Base-by-base conservation (phyloP, 2,329 filamentous ascomycete genomes). In the Onygenales sp. region DNA sequence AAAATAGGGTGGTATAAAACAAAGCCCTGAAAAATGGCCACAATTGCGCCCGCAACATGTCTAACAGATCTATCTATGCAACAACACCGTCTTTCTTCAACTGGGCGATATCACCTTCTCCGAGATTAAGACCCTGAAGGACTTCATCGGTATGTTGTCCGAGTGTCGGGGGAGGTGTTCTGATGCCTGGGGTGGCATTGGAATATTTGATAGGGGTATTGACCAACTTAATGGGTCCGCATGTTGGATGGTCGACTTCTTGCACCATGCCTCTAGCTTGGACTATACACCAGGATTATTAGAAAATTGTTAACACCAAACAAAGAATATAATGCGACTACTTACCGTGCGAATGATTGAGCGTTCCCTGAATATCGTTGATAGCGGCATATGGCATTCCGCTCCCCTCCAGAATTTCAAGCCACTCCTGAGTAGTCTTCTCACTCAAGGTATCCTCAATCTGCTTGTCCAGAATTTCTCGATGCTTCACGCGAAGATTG, bases 131-230 rank as follows among this genome's bases (percentile, higher is more conserved):
- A 27, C 80, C 78, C 17, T 69, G 66, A 54, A 95, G 69, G 5
- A 95, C 78, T 67, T 93, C 87, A 59, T 89, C 77, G 0, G 90
- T 95, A 69, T 95, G 89, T 71, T 95, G 83, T 0, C 91, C 93
- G 36, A 98, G 72, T 7, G 85, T 87, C 1, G 93, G 93, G 14
- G 93, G 93, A 31, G 87, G 81, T 3, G 77, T 85, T 36, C 92
- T 78, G 41, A 95, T 83, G 3, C 82, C 80, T 0, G 91, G 89
- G 60, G 80, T 83, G 31, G 86, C 87, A 60, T 91, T 83, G 5
- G 90, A 95, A 69, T 90, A 95, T 69, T 98, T 98, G 55, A 98
- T 85, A 0, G 93, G 93, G 0, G 90, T 94, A 64, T 95, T 96
- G 52, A 98, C 86, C 65, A 98, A 75, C 71, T 90, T 91, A 58